A percentile compares a stretch with the other conserved stretches of the same genome.
phyloP scores from a whole-genome alignment of 805 yeast genomes.

The Candida koratica region DNA sequence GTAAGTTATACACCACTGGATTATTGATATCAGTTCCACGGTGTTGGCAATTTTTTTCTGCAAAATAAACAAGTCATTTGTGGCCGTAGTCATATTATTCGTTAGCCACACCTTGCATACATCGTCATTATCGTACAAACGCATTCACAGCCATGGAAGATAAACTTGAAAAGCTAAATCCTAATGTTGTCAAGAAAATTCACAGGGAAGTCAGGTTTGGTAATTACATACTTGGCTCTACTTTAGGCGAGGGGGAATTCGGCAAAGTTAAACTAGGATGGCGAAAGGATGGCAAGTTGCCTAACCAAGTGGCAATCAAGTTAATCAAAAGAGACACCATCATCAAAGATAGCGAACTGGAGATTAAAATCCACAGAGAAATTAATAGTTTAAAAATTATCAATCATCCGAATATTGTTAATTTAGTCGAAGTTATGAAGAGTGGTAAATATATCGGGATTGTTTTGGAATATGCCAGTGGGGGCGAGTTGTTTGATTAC shows the following conservation, averaged over 20 bases:
- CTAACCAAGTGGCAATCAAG: constrained; percentile 89
- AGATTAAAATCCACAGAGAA: constrained; percentile 86
- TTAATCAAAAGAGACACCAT: constrained; percentile 84
- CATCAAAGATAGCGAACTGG: constrained; percentile 81
- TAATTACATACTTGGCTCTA: constrained; percentile 82
- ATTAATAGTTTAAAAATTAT: constrained; percentile 83
- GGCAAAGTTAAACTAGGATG: constrained; percentile 97
- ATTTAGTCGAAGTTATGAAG: constrained; percentile 87
- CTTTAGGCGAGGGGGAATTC: constrained; percentile 96
- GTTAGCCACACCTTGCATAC: too few relatives aligned
- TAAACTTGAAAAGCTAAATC: constrained; percentile 4
- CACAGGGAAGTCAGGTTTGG: constrained; percentile 77
- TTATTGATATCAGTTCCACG: neutral
- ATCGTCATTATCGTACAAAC: too few relatives aligned
- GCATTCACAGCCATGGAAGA: constrained; percentile 3
- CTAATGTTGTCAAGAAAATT: constrained; percentile 12
- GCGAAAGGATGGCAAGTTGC: constrained; percentile 77
- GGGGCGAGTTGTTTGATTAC: constrained; percentile 94
- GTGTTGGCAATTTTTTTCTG: neutral
- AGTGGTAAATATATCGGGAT: constrained; percentile 95
- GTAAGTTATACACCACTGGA: too few relatives aligned
- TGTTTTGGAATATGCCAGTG: constrained; percentile 93
- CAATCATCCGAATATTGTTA: constrained; percentile 91
- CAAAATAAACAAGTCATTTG: neutral
- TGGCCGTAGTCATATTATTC: too few relatives aligned